Evolutionary conservation across 257 asterid species (phyloP).

Genomic region (Echium plantagineum): DNA sequence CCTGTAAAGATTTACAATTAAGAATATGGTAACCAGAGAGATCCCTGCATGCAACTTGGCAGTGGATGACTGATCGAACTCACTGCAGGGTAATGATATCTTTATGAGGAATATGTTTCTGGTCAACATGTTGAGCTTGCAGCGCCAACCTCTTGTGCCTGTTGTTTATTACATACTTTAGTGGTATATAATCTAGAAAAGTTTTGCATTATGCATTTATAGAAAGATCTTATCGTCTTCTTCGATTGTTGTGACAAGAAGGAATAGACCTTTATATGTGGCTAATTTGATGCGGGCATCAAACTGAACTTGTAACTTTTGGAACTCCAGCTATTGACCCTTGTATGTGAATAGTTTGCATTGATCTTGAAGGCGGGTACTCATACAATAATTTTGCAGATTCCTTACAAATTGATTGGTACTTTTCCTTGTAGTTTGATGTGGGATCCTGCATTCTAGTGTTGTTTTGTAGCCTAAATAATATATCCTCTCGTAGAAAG

Average conservation of each 20-base stretch:
- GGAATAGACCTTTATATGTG: background rate
- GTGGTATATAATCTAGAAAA: background rate
- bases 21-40: background rate
- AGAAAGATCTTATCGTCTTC: background rate
- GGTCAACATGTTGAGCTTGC: background rate
- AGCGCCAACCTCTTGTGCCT: background rate
- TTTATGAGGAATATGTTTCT: background rate
- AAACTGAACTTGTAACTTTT: background rate
- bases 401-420: background rate
- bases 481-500: too few species aligned
- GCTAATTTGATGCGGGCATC: background rate
- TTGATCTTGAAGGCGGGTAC: background rate
- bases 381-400: background rate
- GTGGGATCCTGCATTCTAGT: background rate
- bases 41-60: background rate
- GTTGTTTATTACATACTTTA: background rate
- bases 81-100: background rate
- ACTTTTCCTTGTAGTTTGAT: background rate
- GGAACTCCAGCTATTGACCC: background rate
- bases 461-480: too few species aligned
- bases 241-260: background rate
- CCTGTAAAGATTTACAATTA: constrained; percentile 3
- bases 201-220: background rate
- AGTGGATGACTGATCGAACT: background rate
- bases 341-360: background rate